Base-by-base conservation (phyloP, 129 eudicot genomes). In the Flaveria sonorensis region DNA sequence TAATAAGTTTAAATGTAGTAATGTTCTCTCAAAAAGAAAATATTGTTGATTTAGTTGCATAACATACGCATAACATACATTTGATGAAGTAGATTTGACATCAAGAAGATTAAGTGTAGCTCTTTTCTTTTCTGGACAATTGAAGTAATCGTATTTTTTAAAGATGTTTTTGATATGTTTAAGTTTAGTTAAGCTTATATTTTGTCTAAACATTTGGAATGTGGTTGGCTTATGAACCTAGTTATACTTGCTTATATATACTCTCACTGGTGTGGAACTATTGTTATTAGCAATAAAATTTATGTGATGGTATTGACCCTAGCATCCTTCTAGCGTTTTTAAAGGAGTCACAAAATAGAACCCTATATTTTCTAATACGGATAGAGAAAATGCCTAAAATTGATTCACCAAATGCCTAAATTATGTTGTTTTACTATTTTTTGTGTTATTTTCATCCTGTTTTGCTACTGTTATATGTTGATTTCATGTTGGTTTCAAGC, bases 1-100 rank as follows among this genome's bases (percentile, higher is more conserved):
- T 24, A 24, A 1, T 24, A 24, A 24, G 28, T 24, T 24, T 24
- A 24, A 24, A 24, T 24, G 28, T 24, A 24, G 28, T 24, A 51
- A 61, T 74, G 61, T 11, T 74, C 45, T 46, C 57, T 18, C 28
- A 6, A 11, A 62, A 46, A 61, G 3, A 21, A 10, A n/a, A n/a
- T 4, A 16, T 52, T 63, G 15, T 24, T 73, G 72, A 48, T 75
- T 26, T 63, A 16, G 62, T 45, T 46, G 28, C 26, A 30, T 62
- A 24, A 74, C 21, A 16, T 24, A 24, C 1, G 1, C 18, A 16
- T 70, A 46, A 12, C 55, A 32, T 62, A 47, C 6, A 23, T 52
- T 46, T 71, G 61, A 61, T 74, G 61, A 45, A 74, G 50, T 75
- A 32, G 60, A 60, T 63, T 63, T 63, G 79, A 28, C 60, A 47